Conservation (phyloP, 306 rosid species). For the Cucumis hystrix region DNA sequence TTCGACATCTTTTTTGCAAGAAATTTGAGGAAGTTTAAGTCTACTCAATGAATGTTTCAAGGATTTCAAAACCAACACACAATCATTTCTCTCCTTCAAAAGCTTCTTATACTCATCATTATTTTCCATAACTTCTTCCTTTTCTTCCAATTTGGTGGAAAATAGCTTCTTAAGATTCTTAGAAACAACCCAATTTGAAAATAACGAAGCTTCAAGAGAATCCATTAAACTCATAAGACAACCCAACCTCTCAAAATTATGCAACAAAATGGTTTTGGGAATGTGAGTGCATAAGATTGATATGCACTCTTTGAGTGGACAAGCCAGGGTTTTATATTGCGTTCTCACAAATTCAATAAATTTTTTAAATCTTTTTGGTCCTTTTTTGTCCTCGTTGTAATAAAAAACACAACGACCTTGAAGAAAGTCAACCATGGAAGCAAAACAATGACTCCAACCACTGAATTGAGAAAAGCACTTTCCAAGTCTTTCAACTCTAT, state of each 20-base stretch:
- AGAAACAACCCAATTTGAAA: slow-evolving; percentile 15
- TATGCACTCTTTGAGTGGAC: slow-evolving; percentile 22
- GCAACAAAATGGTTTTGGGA: slow-evolving; percentile 23
- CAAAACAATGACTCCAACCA: slow-evolving; percentile 43
- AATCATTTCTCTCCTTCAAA: slow-evolving; percentile 22
- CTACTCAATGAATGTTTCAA: slow-evolving; percentile 23
- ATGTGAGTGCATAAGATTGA: slow-evolving; percentile 36
- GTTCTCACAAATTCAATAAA: slow-evolving; percentile 40
- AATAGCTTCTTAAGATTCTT: slow-evolving; percentile 27
- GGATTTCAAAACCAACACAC: slow-evolving; percentile 21
- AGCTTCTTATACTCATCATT: slow-evolving; percentile 12
- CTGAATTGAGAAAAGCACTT: slow-evolving; percentile 26
- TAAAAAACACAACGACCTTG: slow-evolving; percentile 31
- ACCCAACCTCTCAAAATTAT: slow-evolving; percentile 19
- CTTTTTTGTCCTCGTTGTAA: slow-evolving; percentile 20
- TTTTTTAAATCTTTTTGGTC: neutral
- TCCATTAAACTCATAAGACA: slow-evolving; percentile 13
- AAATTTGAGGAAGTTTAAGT: slow-evolving; percentile 27
- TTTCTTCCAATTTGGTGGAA: slow-evolving; percentile 7
- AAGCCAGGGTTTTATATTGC: slow-evolving; percentile 16
- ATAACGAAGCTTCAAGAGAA: slow-evolving; percentile 26
- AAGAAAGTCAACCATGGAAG: slow-evolving; percentile 40
- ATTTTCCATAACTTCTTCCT: neutral
- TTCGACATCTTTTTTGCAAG: neutral
- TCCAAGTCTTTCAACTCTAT: slow-evolving; percentile 29